Base-by-base conservation (phyloP, 2,329 filamentous ascomycete genomes). In the Curvularia spicifera region DNA sequence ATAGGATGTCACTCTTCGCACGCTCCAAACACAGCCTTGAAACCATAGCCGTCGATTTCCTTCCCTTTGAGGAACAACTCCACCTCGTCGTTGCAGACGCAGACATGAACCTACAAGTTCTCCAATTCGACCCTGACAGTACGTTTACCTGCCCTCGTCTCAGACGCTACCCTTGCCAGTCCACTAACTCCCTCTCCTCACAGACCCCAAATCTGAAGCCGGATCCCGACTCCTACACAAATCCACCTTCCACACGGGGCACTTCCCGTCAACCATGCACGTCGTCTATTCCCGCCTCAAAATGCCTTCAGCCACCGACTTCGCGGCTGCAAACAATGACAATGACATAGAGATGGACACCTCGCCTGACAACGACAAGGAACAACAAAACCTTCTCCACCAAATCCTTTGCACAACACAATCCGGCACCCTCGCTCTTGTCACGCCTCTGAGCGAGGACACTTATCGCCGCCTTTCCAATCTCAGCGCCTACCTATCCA, bases 41-140 rank as follows among this genome's bases (percentile, higher is more conserved):
- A 70, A 86, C 96, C 20, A 78, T 96, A 33, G 85, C 89, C 5
- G 91, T 91, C 1, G 94, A 98, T 58, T 94, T 99, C 70, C 79
- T 99, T 7, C 95, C 95, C 0, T 89, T 94, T 68, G 91, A 91
- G 7, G 88, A 90, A 55, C 88, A 93, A 58, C 81, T 99, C 12
- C 91, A 89, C 71, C 89, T 99, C 64, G 82, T 97, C 40, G 89
- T 91, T 5, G 87, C 90, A 12, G 94, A 98, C 74, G 87, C 89
- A 35, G 89, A 97, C 68, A 91, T 91, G 61, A 92, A 95, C 68
- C 78, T 99, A 40, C 92, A 97, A 73, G 84, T 97, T 46, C 80
- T 98, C 63, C 91, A 98, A 77, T 99, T 95, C 71, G 93, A 98
- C 71, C 95, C 95, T 0, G 94, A 98, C 72, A 90, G 92, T 95